Base-by-base conservation (phyloP, 352 stramenopile genomes). In the Phytophthora cactorum region DNA sequence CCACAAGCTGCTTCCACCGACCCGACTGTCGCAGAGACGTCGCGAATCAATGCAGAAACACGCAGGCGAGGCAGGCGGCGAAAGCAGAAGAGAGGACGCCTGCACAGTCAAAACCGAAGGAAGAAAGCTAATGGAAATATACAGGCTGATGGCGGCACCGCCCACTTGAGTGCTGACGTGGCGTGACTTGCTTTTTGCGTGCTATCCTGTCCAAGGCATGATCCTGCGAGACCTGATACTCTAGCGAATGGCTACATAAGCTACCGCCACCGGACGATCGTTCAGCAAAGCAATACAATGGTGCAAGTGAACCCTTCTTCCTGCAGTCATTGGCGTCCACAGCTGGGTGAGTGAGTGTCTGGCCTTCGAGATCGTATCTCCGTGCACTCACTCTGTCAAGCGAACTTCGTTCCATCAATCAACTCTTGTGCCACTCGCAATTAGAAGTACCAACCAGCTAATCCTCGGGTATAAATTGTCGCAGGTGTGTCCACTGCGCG, bases 21-120 rank as follows among this genome's bases (percentile, higher is more conserved):
- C 47, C n/a, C 22, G 54, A 57, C 49, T 66, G 63, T 66, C 63
- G 56, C 63, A 57, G 49, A 66, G 56, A 57, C 63, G 56, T 59
- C 56, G 56, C 50, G 50, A 70, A 63, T 56, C 17, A 66, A 46
- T 54, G 51, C 32, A 57, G 32, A 46, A 57, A 31, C 50, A 56
- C 15, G 49, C 29, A 17, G 8, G 25, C 45, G 3, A 12, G 9
- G 39, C 12, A 25, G 11, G 15, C 11, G 15, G 14, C 29, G 29
- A 34, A 4, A 34, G 4, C 29, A 34, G 7, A 34, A 34, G 7
- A 34, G 29, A 34, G 29, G 29, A 34, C 29, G 29, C 29, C 29
- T 34, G 29, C 29, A 22, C 22, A 34, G 29, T 34, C 29, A 34
- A 34, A 34, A 34, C 29, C 31, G 8, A 55, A 31, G 8, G 50